phyloP scores from a whole-genome alignment of 805 yeast species.

The Candida vaughaniae region DNA sequence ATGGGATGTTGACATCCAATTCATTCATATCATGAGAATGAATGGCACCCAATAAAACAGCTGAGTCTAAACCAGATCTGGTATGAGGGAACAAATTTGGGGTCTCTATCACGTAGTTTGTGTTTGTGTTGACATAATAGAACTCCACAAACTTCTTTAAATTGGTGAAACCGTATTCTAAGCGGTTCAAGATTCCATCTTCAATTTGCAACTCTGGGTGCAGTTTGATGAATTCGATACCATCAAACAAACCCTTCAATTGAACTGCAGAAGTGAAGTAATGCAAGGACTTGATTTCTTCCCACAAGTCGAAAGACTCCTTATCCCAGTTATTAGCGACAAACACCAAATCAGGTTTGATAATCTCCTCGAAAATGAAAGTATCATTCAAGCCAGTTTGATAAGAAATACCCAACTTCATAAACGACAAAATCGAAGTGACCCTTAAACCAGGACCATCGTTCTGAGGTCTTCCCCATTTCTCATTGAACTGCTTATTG shows the following conservation, averaged over 20 bases:
- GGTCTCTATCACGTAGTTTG: conserved; percentile 63
- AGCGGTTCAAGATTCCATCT: conserved; percentile 23
- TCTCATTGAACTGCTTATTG: conserved; percentile 56
- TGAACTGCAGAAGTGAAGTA: conserved; percentile 79
- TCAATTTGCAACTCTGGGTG: conserved; percentile 15
- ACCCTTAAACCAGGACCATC: conserved; percentile 91
- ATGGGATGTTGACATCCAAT: conserved; percentile 49
- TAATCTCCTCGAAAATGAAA: conserved; percentile 49
- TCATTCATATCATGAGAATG: conserved; percentile 46
- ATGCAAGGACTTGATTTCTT: conserved; percentile 74
- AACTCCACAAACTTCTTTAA: conserved; percentile 38
- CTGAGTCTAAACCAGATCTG: conserved; percentile 78
- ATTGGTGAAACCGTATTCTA: conserved; percentile 29
- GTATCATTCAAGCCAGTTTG: conserved; percentile 15
- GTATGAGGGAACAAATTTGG: conserved; percentile 46
- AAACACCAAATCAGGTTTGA: conserved; percentile 71
- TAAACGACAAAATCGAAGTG: conserved; percentile 58
- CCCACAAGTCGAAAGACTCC: conserved; percentile 89
- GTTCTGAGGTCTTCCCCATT: conserved; percentile 95
- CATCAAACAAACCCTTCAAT: conserved; percentile 61
- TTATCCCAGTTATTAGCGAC: conserved; percentile 59
- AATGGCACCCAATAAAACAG: conserved; percentile 56
- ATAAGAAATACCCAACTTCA: conserved; percentile 28
- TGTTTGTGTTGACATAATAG: conserved; percentile 21
- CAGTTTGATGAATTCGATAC: conserved; percentile 38